A percentile compares a stretch with the other conserved stretches of the same genome.
Conservation (phyloP, 2,329 filamentous ascomycete genomes). For the Xylariaceae sp. region DNA sequence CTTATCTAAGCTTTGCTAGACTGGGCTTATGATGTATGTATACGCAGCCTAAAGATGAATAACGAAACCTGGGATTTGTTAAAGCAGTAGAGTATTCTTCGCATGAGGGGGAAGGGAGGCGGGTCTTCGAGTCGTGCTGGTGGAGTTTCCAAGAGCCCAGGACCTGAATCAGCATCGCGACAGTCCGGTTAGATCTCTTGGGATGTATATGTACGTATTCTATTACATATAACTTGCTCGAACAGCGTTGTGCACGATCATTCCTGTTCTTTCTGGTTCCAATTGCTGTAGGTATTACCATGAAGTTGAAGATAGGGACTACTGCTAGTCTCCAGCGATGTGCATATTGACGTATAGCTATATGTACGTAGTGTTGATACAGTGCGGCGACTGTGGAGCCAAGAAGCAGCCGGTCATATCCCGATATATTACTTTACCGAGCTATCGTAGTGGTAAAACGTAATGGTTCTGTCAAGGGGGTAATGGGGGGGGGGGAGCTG, state of each 20-base stretch:
- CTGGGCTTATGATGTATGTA: too few species aligned
- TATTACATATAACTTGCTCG: neutral
- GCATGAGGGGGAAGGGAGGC: neutral
- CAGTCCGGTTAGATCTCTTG: constrained; percentile 18
- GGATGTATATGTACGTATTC: too few species aligned
- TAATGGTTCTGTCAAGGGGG: constrained; percentile 8
- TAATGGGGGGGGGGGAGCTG: too few species aligned
- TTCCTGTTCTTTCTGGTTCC: neutral
- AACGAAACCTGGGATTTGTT: too few species aligned
- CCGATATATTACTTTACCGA: constrained; percentile 20
- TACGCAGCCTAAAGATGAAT: too few species aligned
- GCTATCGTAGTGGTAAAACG: constrained; percentile 17
- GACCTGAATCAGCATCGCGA: constrained; percentile 19
- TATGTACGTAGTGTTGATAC: too few species aligned
- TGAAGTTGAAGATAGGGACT: constrained; percentile 16
- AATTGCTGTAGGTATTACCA: constrained; percentile 2
- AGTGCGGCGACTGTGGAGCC: neutral
- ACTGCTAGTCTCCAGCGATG: neutral
- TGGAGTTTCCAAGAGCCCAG: constrained; percentile 20
- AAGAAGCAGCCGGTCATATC: constrained; percentile 16
- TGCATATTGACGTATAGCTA: too few species aligned
- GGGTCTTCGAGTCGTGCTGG: constrained; percentile 14
- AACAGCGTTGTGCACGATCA: neutral
- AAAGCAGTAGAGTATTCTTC: neutral
- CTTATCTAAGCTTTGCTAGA: too few species aligned